These are phyloP conservation scores for Heliophila coronopifolia DNA, from an alignment of 441 rosid species.

Conservation along the genomic window DNA sequence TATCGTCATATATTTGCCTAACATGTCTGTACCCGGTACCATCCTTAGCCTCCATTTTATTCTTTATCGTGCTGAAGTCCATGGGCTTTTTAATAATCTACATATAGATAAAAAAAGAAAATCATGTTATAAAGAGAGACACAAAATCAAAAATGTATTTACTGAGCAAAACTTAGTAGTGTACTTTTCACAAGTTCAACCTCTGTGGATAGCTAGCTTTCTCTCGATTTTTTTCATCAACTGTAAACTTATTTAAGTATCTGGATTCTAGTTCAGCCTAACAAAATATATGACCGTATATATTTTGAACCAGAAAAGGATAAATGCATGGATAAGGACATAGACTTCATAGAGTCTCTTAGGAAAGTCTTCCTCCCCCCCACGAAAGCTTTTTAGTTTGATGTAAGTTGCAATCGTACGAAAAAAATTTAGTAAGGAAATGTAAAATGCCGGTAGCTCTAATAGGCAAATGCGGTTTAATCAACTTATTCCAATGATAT, in stretches of 20 bases:
- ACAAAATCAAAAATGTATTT: background rate
- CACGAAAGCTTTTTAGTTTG: background rate
- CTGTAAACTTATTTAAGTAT: background rate
- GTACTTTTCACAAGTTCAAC: conserved; percentile 1
- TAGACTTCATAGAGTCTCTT: background rate
- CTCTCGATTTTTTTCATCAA: conserved; percentile 2
- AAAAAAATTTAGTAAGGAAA: background rate
- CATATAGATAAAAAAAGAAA: conserved; percentile 8
- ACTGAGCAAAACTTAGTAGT: background rate
- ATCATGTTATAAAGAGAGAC: conserved; percentile 1
- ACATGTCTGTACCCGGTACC: conserved; percentile 85
- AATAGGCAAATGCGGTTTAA: background rate
- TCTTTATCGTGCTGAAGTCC: conserved; percentile 84
- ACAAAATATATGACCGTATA: background rate
- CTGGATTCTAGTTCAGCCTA: background rate
- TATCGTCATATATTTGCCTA: conserved; percentile 70
- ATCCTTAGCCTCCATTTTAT: conserved; percentile 90
- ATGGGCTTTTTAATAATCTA: conserved; percentile 93
- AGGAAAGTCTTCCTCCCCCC: background rate
- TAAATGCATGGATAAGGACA: background rate
- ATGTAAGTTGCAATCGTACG: background rate
- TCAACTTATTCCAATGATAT: background rate
- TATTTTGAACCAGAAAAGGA: background rate
- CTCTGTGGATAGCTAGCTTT: conserved; percentile 9
- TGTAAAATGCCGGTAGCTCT: background rate